These are phyloP conservation scores for Rhodotorula sp. DNA, from an alignment of 1,284 basidiomycete species.

Conservation along the genomic window DNA sequence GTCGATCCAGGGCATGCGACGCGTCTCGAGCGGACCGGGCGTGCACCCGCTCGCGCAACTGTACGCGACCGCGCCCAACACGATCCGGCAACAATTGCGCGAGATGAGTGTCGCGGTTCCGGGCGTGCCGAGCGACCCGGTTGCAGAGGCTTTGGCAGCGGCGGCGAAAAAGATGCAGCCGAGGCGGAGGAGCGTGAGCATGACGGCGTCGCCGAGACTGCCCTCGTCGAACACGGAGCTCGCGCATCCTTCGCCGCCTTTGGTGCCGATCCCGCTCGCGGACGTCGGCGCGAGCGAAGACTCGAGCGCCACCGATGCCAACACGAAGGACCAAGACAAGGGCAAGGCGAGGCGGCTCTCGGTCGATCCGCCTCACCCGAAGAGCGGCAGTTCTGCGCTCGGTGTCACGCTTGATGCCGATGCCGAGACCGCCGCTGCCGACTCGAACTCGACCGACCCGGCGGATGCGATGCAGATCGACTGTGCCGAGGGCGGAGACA, in stretches of 20 bases:
- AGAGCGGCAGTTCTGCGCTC: background rate
- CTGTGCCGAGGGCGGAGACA: background rate
- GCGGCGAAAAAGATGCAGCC: slow-evolving; percentile 7
- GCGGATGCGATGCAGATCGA: background rate
- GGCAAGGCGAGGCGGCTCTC: background rate
- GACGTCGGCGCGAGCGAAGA: too few relatives aligned
- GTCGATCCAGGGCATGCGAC: slow-evolving; percentile 5
- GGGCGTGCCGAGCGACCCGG: slow-evolving; percentile 9
- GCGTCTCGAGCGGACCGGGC: slow-evolving; percentile 1
- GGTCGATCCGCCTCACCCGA: background rate
- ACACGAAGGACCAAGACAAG: background rate
- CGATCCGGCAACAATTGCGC: slow-evolving; percentile 5
- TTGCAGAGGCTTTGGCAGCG: background rate
- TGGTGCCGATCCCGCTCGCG: slow-evolving; percentile 10
- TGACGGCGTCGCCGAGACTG: background rate
- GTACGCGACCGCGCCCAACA: slow-evolving; percentile 1
- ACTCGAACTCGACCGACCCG: too few relatives aligned
- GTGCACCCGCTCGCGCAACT: slow-evolving; percentile 26
- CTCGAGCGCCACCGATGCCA: background rate
- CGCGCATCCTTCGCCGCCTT: slow-evolving; percentile 10
- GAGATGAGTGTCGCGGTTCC: slow-evolving; percentile 1
- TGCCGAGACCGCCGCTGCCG: background rate
- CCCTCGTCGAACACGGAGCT: background rate
- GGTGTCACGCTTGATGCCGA: slow-evolving; percentile 7
- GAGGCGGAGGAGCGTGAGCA: background rate